phyloP scores from a whole-genome alignment of 2,329 filamentous ascomycete genomes.

The Ophiostoma triangulosporum region DNA sequence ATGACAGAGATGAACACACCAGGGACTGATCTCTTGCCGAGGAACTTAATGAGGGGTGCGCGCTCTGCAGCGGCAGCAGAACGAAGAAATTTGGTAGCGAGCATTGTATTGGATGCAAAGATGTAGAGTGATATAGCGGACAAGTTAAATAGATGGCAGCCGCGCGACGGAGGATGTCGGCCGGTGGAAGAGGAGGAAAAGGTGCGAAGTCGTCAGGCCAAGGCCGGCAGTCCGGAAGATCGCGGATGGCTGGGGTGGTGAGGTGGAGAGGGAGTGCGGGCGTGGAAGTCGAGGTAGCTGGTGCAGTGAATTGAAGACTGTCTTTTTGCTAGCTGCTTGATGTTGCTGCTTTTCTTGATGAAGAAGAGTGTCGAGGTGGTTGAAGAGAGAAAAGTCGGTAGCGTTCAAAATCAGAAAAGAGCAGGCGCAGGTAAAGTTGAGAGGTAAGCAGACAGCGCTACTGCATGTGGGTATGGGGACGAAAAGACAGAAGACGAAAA shows the following conservation, averaged over 20 bases:
- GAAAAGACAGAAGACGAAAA: neutral
- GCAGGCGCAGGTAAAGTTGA: neutral
- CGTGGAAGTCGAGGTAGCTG: neutral
- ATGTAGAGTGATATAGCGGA: neutral
- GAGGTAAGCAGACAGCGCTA: neutral
- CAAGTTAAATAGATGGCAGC: neutral
- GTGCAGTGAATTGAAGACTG: neutral
- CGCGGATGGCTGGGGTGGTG: neutral
- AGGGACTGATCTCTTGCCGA: constrained; percentile 46
- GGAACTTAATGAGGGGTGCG: constrained; percentile 47
- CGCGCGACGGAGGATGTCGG: neutral
- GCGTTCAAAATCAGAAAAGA: neutral
- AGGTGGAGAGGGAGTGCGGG: neutral
- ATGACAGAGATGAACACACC: constrained; percentile 26
- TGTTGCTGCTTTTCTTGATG: too few relatives aligned
- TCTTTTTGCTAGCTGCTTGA: neutral
- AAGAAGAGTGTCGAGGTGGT: neutral
- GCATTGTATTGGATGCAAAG: constrained; percentile 28
- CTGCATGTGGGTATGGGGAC: neutral
- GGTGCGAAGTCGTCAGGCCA: neutral
- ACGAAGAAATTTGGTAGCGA: constrained; percentile 41
- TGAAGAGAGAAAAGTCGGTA: neutral
- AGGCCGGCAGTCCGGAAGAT: neutral
- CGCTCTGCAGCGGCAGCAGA: constrained; percentile 47
- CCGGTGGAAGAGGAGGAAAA: neutral